Conservation (phyloP, 257 asterid genomes). For the Forsythia suspensa region DNA sequence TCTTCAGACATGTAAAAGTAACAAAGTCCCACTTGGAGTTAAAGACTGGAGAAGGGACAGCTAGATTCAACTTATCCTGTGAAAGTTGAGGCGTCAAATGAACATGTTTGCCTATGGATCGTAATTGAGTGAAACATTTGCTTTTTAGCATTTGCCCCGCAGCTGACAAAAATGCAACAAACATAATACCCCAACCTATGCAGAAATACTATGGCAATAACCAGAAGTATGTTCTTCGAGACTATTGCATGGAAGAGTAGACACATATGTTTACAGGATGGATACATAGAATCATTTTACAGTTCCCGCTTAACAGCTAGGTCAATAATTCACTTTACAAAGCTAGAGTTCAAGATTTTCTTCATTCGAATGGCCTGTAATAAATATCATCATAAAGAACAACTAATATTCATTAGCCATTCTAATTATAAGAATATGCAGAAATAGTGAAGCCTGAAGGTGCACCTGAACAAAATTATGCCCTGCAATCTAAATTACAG, state of each 20-base stretch:
- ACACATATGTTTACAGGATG: too few species aligned
- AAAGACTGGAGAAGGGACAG: neutral
- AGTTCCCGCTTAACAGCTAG: too few species aligned
- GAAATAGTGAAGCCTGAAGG: neutral
- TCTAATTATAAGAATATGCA: neutral
- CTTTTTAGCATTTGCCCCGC: too few species aligned
- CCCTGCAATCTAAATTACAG: neutral
- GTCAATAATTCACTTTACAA: too few species aligned
- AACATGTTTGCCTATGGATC: neutral
- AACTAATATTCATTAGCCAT: neutral
- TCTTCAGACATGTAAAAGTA: neutral
- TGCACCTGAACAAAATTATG: neutral
- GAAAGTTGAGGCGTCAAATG: neutral
- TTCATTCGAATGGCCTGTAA: neutral
- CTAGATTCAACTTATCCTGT: neutral
- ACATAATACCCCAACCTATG: too few species aligned
- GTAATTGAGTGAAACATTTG: neutral
- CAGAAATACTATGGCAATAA: too few species aligned
- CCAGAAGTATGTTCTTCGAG: too few species aligned
- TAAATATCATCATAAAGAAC: neutral
- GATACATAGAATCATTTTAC: too few species aligned
- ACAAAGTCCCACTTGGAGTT: neutral
- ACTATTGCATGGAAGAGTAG: too few species aligned
- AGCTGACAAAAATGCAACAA: too few species aligned
- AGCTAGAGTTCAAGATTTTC: neutral